Evolutionary conservation across 2,329 filamentous ascomycete genomes (phyloP), one percentile per base, ranked within the genome.

Genomic region (Epichloe glyceriae): DNA sequence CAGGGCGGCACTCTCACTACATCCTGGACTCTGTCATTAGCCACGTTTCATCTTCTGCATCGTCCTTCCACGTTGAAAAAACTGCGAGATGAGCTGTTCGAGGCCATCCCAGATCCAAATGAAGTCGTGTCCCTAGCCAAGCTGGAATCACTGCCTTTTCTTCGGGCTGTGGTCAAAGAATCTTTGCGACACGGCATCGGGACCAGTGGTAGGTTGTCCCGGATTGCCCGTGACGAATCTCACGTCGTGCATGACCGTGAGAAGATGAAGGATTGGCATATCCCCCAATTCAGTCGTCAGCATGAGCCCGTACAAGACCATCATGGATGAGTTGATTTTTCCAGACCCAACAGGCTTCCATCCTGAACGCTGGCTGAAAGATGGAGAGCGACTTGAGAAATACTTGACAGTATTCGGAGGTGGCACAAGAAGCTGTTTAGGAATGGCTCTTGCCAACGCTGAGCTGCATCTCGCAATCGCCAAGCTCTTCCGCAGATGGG

Each of bases 111-210:
- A 1, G 56, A 67, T 40, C 56, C 60, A 11, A 52, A 61, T 42
- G 58, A 62, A 45, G 50, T 57, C 2, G 52, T 60, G 5, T 55
- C 64, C 5, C 53, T 66, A 12, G 57, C 62, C 3, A 54, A 57
- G 42, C 57, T 69, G 2, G 65, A 68, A 50, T 61, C 55, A 40
- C 57, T 71, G 30, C 67, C 67, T 0, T 77, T 75, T 54, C 66
- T 78, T 26, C 61, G 68, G 30, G 73, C 72, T n/a, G 71, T 76
- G 3, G 66, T 79, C 50, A 73, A 71, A 45, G 76, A 79, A 59
- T 64, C 71, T 0, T 63, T 77, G 56, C 70, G 76, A 6, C 61
- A 76, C 4, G 69, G 74, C 48, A 70, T 74, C 14, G 69, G 69
- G 12, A 67, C 74, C 2, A 72, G 69, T n/a, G 67, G 73, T 49